Conservation (phyloP, 2,329 filamentous ascomycete genomes). For the Ilyonectria destructans region DNA sequence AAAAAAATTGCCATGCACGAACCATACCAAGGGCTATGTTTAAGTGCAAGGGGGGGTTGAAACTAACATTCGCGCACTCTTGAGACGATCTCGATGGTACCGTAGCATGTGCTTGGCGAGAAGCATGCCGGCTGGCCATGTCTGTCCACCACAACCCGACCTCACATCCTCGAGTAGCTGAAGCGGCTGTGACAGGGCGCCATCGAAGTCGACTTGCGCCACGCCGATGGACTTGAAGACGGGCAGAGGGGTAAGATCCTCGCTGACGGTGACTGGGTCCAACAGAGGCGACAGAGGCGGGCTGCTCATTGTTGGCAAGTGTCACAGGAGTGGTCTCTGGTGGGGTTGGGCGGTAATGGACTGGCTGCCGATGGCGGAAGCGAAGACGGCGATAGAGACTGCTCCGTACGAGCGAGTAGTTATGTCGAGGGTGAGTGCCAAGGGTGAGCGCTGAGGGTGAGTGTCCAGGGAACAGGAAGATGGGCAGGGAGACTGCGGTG, state of each 20-base stretch:
- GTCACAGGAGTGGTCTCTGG: constrained; percentile 15
- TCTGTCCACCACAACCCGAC: constrained; percentile 91
- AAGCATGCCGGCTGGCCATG: constrained; percentile 95
- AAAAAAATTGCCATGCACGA: constrained; percentile 11
- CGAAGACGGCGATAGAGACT: not conserved
- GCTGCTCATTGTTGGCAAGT: constrained; percentile 43
- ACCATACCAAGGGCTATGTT: not conserved
- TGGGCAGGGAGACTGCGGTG: not conserved
- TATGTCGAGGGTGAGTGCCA: constrained; percentile 6
- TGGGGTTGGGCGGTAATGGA: not conserved
- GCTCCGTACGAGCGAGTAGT: not conserved
- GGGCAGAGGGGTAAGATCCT: constrained; percentile 73
- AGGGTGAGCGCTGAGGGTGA: not conserved
- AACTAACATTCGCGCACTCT: constrained; percentile 78
- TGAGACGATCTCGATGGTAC: constrained; percentile 76
- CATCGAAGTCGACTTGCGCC: constrained; percentile 77
- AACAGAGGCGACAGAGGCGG: constrained; percentile 67
- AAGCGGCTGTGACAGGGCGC: constrained; percentile 79
- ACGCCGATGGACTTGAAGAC: constrained; percentile 70
- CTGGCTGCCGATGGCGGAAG: constrained; percentile 4
- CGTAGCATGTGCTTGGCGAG: constrained; percentile 89
- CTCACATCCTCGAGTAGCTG: constrained; percentile 88
- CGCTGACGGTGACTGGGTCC: constrained; percentile 67
- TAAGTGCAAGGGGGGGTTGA: constrained; percentile 6
- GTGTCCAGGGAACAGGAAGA: not conserved